Conservation (phyloP, 1,284 basidiomycete species). For the Melampsora americana region DNA sequence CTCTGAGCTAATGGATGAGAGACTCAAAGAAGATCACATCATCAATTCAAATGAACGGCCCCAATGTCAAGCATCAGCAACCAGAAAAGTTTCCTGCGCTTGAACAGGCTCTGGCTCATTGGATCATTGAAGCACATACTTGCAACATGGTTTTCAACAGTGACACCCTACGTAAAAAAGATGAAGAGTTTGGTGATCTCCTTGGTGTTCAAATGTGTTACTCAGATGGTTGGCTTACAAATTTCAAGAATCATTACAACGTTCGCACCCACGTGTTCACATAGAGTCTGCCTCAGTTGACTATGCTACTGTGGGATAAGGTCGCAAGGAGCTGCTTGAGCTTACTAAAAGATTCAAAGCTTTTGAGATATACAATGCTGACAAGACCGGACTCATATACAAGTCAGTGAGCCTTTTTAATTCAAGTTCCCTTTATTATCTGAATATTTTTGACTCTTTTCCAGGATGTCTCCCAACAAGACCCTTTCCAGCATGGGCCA, state of each 20-base stretch:
- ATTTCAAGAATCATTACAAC: constrained; percentile 49
- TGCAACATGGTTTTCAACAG: constrained; percentile 50
- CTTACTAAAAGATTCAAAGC: no score
- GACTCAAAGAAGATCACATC: no score
- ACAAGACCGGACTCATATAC: constrained; percentile 1
- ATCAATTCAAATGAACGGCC: no score
- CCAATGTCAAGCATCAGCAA: no score
- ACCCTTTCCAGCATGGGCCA: background rate
- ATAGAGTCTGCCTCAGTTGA: constrained; percentile 57
- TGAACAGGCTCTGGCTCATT: no score
- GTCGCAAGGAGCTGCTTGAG: no score
- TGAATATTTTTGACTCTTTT: constrained; percentile 46
- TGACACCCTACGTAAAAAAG: constrained; percentile 51
- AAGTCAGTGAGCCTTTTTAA: background rate
- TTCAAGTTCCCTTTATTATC: constrained; percentile 45
- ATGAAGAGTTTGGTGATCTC: constrained; percentile 46
- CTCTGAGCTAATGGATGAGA: no score
- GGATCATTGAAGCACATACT: no score
- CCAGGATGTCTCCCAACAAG: background rate
- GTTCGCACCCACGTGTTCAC: constrained; percentile 53
- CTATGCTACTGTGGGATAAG: constrained; percentile 48
- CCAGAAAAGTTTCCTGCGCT: no score
- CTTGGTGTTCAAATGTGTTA: constrained; percentile 51
- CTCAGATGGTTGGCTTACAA: constrained; percentile 51
- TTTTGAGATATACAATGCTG: background rate